phyloP scores from a whole-genome alignment of 371 early-diverging fungal genomes.

The Nematocida homosporus region DNA sequence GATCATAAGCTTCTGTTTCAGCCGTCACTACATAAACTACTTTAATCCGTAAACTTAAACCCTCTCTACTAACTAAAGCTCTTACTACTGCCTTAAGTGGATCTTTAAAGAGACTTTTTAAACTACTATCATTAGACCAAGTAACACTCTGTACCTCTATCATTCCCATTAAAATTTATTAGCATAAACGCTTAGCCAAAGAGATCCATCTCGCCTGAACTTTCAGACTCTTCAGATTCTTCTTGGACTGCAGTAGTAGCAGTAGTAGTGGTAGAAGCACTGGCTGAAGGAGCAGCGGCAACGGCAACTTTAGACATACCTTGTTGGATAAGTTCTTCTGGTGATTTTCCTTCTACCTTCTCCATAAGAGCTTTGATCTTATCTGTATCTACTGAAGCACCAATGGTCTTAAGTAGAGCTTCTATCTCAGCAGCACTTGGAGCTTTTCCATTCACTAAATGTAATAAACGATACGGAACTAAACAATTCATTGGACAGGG shows the following conservation, averaged over 20 bases:
- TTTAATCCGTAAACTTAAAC: slow-evolving; percentile 14
- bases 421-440: slow-evolving; percentile 24
- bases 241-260: slow-evolving; percentile 1
- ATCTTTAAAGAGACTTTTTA: slow-evolving; percentile 30
- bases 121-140: neutral
- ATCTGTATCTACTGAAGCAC: slow-evolving; percentile 30
- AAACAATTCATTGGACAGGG: slow-evolving; percentile 54
- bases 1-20: slow-evolving; percentile 59
- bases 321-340: slow-evolving; percentile 36
- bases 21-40: slow-evolving; percentile 32
- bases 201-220: slow-evolving; percentile 37
- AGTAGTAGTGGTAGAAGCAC: neutral
- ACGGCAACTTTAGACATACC: slow-evolving; percentile 27
- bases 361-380: slow-evolving; percentile 33
- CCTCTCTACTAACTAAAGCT: neutral
- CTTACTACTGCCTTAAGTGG: slow-evolving; percentile 5
- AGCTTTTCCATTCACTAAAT: neutral
- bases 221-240: slow-evolving; percentile 32
- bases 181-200: slow-evolving; percentile 42
- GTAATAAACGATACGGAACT: slow-evolving; percentile 46
- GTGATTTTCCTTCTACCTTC: slow-evolving; percentile 37
- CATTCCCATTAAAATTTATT: slow-evolving; percentile 48
- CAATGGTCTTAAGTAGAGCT: slow-evolving; percentile 15
- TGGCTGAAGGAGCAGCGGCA: slow-evolving; percentile 31
- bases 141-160: slow-evolving; percentile 48